These are phyloP conservation scores for Borovskyia barvae DNA, from an alignment of 208 protist species.

Conservation along the genomic window DNA sequence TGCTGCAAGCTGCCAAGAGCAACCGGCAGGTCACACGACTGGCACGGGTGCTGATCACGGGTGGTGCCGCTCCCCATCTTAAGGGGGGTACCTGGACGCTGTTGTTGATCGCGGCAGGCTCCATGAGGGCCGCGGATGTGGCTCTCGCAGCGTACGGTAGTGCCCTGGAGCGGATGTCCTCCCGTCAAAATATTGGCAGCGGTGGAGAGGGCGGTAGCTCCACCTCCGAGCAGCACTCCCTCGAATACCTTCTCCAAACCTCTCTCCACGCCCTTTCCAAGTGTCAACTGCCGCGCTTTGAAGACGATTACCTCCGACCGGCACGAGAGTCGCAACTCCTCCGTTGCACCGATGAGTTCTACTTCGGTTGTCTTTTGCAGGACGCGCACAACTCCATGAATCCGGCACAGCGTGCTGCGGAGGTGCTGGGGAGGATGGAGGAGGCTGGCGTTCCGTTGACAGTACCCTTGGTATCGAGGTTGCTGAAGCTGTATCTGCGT, in stretches of 20 bases:
- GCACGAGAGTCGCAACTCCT: conserved; percentile 32
- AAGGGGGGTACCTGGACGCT: conserved; percentile 59
- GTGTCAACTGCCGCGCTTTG: conserved; percentile 62
- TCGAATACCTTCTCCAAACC: conserved; percentile 78
- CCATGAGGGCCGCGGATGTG: conserved; percentile 51
- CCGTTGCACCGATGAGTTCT: conserved; percentile 69
- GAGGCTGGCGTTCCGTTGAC: conserved; percentile 38
- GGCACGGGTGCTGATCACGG: conserved; percentile 39
- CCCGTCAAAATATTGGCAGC: neutral
- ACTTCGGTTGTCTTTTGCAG: conserved; percentile 62
- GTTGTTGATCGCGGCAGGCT: conserved; percentile 66
- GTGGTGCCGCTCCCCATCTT: conserved; percentile 18
- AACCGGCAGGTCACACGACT: conserved; percentile 48
- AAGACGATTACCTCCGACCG: conserved; percentile 53
- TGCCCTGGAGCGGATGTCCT: conserved; percentile 22
- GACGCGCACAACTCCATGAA: conserved; percentile 71
- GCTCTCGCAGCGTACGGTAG: conserved; percentile 41
- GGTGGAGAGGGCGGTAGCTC: neutral
- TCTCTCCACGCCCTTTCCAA: conserved; percentile 64
- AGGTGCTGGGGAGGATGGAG: conserved; percentile 40
- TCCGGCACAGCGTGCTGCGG: conserved; percentile 45
- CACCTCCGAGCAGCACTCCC: conserved; percentile 28
- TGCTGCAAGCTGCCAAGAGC: conserved; percentile 47
- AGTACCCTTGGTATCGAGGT: conserved; percentile 37
- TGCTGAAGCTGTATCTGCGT: conserved; percentile 76